Percentiles rank a stretch among this genome's conserved stretches.
phyloP scores from a whole-genome alignment of 2,329 filamentous ascomycete genomes.

The Aspergillus sp. region DNA sequence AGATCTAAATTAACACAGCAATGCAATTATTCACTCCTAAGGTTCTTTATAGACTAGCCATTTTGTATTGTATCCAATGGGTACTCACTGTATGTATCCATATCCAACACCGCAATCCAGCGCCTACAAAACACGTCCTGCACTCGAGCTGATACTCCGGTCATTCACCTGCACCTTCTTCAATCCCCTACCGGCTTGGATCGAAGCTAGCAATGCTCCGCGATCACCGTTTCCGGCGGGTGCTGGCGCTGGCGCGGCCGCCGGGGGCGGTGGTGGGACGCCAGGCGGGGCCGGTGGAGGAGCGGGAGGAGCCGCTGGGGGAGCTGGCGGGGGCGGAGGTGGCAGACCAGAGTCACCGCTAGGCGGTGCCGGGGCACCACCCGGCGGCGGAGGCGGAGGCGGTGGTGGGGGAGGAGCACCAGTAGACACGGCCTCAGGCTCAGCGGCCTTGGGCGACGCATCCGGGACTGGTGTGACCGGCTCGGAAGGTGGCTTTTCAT shows the following conservation, averaged over 20 bases:
- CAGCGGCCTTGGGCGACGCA: constrained; percentile 27
- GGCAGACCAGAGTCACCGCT: constrained; percentile 25
- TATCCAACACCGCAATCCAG: neutral
- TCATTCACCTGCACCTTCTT: constrained; percentile 89
- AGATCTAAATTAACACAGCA: no score
- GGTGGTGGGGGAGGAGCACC: constrained; percentile 24
- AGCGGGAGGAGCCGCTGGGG: constrained; percentile 23
- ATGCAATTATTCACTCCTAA: no score
- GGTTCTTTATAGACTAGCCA: no score
- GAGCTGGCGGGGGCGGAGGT: constrained; percentile 24
- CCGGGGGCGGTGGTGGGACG: constrained; percentile 28
- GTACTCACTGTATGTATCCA: no score
- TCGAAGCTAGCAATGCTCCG: constrained; percentile 67
- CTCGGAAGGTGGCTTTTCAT: constrained; percentile 53
- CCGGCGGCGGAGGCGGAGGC: constrained; percentile 29
- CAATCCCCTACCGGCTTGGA: constrained; percentile 68
- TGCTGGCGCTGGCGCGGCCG: constrained; percentile 35
- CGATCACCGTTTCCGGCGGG: constrained; percentile 31
- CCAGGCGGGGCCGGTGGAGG: constrained; percentile 33
- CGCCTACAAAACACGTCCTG: constrained; percentile 61
- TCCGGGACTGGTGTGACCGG: constrained; percentile 39
- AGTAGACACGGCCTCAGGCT: constrained; percentile 18
- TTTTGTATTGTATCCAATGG: no score
- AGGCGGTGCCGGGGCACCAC: constrained; percentile 38
- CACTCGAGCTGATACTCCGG: constrained; percentile 61